Evolutionary conservation across 1,284 basidiomycete species (phyloP).

Genomic region (Cutaneotrichosporon sp.): DNA sequence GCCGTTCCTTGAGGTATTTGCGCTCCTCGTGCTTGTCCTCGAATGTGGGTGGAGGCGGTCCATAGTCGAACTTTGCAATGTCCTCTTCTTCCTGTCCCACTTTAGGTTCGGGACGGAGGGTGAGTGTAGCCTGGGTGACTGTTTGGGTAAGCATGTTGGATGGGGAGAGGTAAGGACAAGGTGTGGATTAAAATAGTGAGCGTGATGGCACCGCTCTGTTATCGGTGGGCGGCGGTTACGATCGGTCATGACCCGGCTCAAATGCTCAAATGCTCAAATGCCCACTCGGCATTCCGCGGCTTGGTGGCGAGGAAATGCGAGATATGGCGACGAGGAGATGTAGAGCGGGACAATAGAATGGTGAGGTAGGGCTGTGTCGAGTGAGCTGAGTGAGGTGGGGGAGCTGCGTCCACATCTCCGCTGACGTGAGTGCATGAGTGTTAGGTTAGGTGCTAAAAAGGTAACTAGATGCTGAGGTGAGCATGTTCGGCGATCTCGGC

Average conservation of each 20-base stretch:
- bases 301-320: neutral
- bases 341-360: too few species aligned
- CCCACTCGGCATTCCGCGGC: slow-evolving; percentile 1
- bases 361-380: neutral
- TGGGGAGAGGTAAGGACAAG: neutral
- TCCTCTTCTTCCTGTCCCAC: neutral
- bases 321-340: too few species aligned
- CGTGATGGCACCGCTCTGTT: neutral
- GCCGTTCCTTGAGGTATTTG: slow-evolving; percentile 59
- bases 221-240: neutral
- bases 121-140: neutral
- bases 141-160: neutral
- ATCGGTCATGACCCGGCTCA: too few species aligned
- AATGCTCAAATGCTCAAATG: neutral
- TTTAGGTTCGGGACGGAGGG: neutral
- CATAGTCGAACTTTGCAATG: slow-evolving; percentile 7
- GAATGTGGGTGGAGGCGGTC: slow-evolving; percentile 5
- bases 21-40: slow-evolving; percentile 41
- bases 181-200: neutral
- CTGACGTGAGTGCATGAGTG: too few species aligned
- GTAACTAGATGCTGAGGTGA: too few species aligned
- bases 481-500: neutral
- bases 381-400: neutral
- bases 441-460: too few species aligned
- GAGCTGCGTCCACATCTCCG: neutral